Evolutionary conservation across 2,329 filamentous ascomycete genomes (phyloP).

Genomic region (Dothidotthia symphoricarpi): DNA sequence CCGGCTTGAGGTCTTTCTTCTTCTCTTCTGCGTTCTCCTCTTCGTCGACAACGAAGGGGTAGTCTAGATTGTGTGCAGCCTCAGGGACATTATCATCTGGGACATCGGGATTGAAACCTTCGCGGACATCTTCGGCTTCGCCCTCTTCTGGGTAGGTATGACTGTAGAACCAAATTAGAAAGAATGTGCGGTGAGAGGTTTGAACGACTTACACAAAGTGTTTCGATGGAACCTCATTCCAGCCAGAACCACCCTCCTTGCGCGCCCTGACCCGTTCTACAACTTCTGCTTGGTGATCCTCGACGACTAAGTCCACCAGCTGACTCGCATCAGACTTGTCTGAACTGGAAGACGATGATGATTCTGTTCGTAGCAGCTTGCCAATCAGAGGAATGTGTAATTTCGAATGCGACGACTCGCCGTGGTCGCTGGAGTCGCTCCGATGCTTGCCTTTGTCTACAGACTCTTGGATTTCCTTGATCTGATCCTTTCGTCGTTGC

Average conservation of each 20-base stretch:
- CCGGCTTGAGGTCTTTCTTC: constrained; percentile 35
- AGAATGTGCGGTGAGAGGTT: background rate
- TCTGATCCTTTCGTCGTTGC: constrained; percentile 48
- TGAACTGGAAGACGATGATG: constrained; percentile 50
- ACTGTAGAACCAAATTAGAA: constrained; percentile 29
- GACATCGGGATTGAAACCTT: constrained; percentile 55
- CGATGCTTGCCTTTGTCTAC: constrained; percentile 48
- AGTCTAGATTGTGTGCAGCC: constrained; percentile 45
- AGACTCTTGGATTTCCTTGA: constrained; percentile 45
- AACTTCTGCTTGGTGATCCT: constrained; percentile 62
- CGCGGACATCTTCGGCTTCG: constrained; percentile 52
- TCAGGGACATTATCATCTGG: constrained; percentile 42
- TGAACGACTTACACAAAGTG: constrained; percentile 53
- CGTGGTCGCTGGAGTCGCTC: constrained; percentile 40
- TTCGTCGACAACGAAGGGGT: constrained; percentile 46
- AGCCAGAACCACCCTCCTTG: constrained; percentile 61
- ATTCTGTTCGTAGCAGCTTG: constrained; percentile 48
- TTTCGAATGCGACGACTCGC: constrained; percentile 34
- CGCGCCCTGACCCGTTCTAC: constrained; percentile 61
- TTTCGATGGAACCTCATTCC: constrained; percentile 57
- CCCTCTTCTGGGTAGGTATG: constrained; percentile 49
- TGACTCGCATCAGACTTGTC: constrained; percentile 59
- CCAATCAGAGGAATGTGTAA: constrained; percentile 36
- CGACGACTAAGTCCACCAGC: constrained; percentile 65
- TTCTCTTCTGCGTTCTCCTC: constrained; percentile 37